Percentiles rank a stretch among this genome's conserved stretches.
Conservation (phyloP, 139 green algal genomes). For the Dunaliella sp. region DNA sequence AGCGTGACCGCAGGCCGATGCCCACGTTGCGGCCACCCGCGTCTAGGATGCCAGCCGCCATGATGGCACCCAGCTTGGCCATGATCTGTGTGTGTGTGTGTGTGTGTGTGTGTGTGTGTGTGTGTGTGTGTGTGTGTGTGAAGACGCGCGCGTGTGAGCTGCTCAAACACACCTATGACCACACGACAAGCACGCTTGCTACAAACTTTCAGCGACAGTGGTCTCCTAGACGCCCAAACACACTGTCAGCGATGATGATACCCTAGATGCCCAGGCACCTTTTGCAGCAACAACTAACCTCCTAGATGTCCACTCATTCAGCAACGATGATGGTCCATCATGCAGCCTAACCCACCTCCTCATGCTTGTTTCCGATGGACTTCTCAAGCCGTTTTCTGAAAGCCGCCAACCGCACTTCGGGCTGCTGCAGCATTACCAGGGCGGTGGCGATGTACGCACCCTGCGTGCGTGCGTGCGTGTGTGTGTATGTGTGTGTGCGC, state of each 20-base stretch:
- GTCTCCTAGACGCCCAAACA: too few species aligned
- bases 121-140: neutral
- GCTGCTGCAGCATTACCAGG: slow-evolving; percentile 88
- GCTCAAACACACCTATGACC: too few species aligned
- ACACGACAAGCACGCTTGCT: too few species aligned
- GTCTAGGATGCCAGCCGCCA: slow-evolving; percentile 92
- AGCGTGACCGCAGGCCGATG: slow-evolving; percentile 70
- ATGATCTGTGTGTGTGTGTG: slow-evolving; percentile 42
- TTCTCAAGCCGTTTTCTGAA: slow-evolving; percentile 83
- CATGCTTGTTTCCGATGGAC: slow-evolving; percentile 87
- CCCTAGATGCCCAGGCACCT: too few species aligned
- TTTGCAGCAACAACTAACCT: neutral
- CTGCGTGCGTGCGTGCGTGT: slow-evolving; percentile 47
- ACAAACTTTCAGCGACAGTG: too few species aligned
- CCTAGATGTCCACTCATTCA: neutral
- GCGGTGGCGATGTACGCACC: slow-evolving; percentile 90
- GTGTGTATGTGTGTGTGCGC: too few species aligned
- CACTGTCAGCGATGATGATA: too few species aligned
- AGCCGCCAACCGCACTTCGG: slow-evolving; percentile 61
- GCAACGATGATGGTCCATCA: neutral
- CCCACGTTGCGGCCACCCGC: slow-evolving; percentile 89
- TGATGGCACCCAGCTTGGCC: slow-evolving; percentile 93
- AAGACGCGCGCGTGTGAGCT: neutral
- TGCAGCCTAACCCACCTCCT: slow-evolving; percentile 77
- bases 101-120: neutral